A percentile compares a stretch with the other conserved stretches of the same genome.
Evolutionary conservation across 2,329 filamentous ascomycete species (phyloP).

Genomic region (Ophiocordyceps unilateralis): DNA sequence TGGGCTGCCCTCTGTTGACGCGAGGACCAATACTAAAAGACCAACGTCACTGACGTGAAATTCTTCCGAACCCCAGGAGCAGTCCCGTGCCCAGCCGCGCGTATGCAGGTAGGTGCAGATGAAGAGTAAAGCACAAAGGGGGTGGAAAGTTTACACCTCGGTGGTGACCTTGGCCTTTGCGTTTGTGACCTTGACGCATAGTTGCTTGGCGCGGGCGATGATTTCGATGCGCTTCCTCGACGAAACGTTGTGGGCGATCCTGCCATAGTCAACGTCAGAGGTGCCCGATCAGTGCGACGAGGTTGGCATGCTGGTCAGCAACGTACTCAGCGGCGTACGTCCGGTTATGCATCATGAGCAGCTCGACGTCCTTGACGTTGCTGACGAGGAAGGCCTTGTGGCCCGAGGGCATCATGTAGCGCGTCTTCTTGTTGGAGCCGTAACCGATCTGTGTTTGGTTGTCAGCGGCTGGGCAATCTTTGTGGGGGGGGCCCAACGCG

Average conservation of each 20-base stretch:
- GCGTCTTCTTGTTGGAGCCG: conserved; percentile 98
- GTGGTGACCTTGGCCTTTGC: conserved; percentile 97
- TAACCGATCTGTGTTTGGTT: conserved; percentile 74
- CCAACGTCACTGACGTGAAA: background rate
- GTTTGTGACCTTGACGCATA: conserved; percentile 99
- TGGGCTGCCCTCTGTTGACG: background rate
- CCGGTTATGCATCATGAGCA: conserved; percentile 99
- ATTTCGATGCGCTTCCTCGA: conserved; percentile 98
- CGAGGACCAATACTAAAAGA: background rate
- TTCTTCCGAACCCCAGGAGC: background rate
- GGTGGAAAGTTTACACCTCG: conserved; percentile 45
- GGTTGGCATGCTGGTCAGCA: background rate
- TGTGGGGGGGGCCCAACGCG: conserved; percentile 14
- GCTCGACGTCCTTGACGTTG: conserved; percentile 90
- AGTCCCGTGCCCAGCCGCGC: background rate
- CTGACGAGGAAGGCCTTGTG: conserved; percentile 99
- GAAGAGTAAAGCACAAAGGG: background rate
- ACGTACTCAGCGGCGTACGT: conserved; percentile 97
- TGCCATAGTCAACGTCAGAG: conserved; percentile 16
- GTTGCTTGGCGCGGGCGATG: conserved; percentile 88
- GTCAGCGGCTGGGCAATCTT: no score
- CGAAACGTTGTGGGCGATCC: conserved; percentile 95
- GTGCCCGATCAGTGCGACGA: background rate
- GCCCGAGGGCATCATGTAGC: conserved; percentile 95
- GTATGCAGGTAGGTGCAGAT: background rate